These are phyloP conservation scores for Penicillium sp. DNA, from an alignment of 2,329 filamentous ascomycete genomes.

Conservation along the genomic window DNA sequence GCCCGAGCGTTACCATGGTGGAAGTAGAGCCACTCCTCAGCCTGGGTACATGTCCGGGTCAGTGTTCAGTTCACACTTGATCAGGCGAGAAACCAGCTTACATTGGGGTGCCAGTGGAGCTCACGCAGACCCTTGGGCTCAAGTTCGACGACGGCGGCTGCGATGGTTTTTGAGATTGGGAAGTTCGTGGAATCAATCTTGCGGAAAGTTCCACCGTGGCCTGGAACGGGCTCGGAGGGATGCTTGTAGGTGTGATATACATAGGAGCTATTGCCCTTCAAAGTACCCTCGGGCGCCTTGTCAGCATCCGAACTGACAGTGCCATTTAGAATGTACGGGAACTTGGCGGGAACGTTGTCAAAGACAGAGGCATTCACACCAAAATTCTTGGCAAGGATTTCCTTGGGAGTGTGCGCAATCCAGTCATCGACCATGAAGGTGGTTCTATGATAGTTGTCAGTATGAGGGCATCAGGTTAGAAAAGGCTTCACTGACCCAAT, in stretches of 20 bases:
- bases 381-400: slow-evolving; percentile 69
- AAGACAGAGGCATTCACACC: slow-evolving; percentile 64
- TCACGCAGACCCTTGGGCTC: slow-evolving; percentile 66
- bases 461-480: not conserved
- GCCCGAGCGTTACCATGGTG: slow-evolving; percentile 63
- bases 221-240: slow-evolving; percentile 59
- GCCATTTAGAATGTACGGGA: slow-evolving; percentile 65
- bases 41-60: slow-evolving; percentile 41
- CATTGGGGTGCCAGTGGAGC: slow-evolving; percentile 71
- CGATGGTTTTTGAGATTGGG: slow-evolving; percentile 66
- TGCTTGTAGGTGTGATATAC: slow-evolving; percentile 63
- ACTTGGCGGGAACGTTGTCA: slow-evolving; percentile 57
- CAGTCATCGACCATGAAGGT: slow-evolving; percentile 74
- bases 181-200: slow-evolving; percentile 70
- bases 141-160: slow-evolving; percentile 64
- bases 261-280: slow-evolving; percentile 62
- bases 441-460: slow-evolving; percentile 46
- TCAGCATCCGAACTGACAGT: slow-evolving; percentile 49
- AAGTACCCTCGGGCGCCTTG: slow-evolving; percentile 52
- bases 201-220: slow-evolving; percentile 62
- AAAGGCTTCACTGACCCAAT: slow-evolving; percentile 50
- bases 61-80: not conserved
- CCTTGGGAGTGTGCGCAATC: slow-evolving; percentile 66
- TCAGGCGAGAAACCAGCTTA: slow-evolving; percentile 35
- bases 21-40: slow-evolving; percentile 73